Evolutionary conservation across 2,329 filamentous ascomycete genomes (phyloP).

Genomic region (Hymenoscyphus albidus): DNA sequence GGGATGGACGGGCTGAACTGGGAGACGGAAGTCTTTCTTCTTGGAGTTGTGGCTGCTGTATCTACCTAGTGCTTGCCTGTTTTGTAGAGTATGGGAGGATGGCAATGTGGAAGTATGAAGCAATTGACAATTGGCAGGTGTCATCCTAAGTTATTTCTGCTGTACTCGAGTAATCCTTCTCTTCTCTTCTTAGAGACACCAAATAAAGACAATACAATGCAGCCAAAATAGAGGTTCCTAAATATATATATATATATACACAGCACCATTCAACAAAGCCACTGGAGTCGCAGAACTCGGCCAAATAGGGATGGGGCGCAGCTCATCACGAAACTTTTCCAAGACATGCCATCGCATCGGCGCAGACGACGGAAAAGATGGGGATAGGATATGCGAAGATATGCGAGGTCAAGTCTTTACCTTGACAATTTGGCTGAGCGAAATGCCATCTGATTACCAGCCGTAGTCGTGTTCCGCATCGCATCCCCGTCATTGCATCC

Average conservation of each 20-base stretch:
- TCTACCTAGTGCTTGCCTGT: neutral
- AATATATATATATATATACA: too few relatives aligned
- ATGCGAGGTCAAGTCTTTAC: neutral
- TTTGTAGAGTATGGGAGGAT: neutral
- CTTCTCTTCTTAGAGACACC: too few relatives aligned
- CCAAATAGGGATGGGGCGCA: neutral
- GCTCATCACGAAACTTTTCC: neutral
- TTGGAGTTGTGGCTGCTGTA: neutral
- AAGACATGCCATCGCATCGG: neutral
- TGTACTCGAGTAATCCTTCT: neutral
- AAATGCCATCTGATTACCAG: neutral
- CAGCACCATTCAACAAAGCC: neutral
- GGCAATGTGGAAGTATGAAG: neutral
- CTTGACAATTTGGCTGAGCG: neutral
- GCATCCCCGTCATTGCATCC: neutral
- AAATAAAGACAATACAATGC: too few relatives aligned
- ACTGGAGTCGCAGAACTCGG: neutral
- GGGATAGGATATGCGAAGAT: neutral
- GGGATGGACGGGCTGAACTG: too few relatives aligned
- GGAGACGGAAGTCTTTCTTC: too few relatives aligned
- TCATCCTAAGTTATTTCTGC: neutral
- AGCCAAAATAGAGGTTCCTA: too few relatives aligned
- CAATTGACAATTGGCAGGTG: neutral
- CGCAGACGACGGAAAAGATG: neutral
- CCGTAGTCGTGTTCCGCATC: neutral